phyloP scores from a whole-genome alignment of 306 rosid species.

The Inga leiocalycina region DNA sequence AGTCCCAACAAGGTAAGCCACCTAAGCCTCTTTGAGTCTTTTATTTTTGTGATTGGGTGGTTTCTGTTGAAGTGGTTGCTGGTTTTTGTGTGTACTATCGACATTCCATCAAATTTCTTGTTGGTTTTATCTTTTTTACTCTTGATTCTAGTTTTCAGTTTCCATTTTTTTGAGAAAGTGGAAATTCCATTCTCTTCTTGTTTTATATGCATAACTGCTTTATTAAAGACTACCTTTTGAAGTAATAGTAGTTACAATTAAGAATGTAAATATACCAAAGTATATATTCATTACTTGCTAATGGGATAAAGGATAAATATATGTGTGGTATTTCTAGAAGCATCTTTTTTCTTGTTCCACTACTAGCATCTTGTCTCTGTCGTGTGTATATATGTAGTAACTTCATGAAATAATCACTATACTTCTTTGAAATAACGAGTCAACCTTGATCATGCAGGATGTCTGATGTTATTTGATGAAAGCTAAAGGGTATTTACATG shows the following conservation, averaged over 20 bases:
- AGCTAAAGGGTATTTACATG: slow-evolving; percentile 4
- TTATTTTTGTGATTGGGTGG: too few species aligned
- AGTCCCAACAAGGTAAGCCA: too few species aligned
- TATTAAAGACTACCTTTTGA: background rate
- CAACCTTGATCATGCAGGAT: slow-evolving; percentile 9
- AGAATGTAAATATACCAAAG: too few species aligned
- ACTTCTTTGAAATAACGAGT: background rate
- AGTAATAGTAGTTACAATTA: too few species aligned
- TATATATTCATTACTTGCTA: background rate
- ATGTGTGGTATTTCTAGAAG: background rate
- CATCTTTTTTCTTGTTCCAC: background rate
- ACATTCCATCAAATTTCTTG: slow-evolving; percentile 43
- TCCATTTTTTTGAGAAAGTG: background rate
- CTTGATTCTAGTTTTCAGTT: too few species aligned
- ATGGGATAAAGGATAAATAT: background rate
- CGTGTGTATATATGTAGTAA: background rate
- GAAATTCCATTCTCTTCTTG: background rate
- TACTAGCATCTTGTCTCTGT: too few species aligned
- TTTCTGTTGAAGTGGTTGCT: too few species aligned
- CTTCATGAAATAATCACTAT: slow-evolving; percentile 10
- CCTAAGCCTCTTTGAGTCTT: too few species aligned
- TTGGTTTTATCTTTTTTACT: background rate
- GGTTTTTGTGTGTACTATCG: too few species aligned
- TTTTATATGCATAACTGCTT: slow-evolving; percentile 1
- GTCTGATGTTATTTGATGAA: slow-evolving; percentile 10